Percentiles rank a stretch among this genome's conserved stretches.
These are phyloP conservation scores for Flaveria sonorensis DNA, from an alignment of 129 eudicot species.

Conservation along the genomic window DNA sequence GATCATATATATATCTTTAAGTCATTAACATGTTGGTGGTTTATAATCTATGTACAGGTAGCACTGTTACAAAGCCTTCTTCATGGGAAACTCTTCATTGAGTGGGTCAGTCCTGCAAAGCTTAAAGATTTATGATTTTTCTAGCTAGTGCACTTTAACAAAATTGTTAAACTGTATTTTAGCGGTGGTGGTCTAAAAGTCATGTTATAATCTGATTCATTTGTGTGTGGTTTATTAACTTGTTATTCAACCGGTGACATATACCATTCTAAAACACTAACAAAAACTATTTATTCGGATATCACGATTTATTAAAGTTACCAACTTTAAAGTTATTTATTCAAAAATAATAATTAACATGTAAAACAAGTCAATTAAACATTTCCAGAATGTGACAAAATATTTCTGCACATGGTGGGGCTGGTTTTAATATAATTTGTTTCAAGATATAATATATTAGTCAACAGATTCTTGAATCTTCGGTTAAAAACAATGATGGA, in stretches of 20 bases:
- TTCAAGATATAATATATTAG: not conserved
- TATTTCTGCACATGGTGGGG: constrained; percentile 24
- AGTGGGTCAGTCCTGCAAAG: constrained; percentile 83
- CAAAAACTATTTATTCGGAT: too few relatives aligned
- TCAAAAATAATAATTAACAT: not conserved
- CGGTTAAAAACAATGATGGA: not conserved
- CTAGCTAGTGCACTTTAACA: constrained; percentile 10
- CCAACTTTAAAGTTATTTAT: too few relatives aligned
- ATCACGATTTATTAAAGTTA: too few relatives aligned
- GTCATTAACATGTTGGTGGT: constrained; percentile 1
- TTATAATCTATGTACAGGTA: constrained; percentile 40
- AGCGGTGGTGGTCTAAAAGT: not conserved
- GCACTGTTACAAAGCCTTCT: constrained; percentile 73
- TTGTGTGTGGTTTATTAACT: too few relatives aligned
- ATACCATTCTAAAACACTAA: too few relatives aligned
- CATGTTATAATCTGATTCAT: too few relatives aligned
- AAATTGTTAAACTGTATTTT: not conserved
- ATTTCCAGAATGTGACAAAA: not conserved
- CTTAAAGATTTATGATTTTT: constrained; percentile 68
- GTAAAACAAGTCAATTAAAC: not conserved
- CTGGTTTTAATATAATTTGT: constrained; percentile 8
- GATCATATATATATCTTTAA: not conserved
- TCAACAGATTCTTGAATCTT: constrained; percentile 26
- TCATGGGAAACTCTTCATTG: constrained; percentile 75
- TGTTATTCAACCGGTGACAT: too few relatives aligned